Evolutionary conservation across 495 filamentous ascomycete species (phyloP).

Genomic region (Aspergillus diversus): DNA sequence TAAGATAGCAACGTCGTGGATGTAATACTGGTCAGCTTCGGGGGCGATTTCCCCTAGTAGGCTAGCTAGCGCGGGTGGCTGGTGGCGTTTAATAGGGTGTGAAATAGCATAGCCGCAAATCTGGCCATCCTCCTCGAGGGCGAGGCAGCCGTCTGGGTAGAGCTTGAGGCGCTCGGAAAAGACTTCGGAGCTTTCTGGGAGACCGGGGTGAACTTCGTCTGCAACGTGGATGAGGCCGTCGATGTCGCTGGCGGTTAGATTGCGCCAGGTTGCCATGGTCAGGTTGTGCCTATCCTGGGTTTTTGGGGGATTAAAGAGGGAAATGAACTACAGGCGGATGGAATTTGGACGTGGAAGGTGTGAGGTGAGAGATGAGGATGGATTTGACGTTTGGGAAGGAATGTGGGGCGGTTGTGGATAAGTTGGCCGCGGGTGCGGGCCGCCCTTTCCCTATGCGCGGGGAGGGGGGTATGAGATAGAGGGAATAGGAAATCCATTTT

Average conservation of each 20-base stretch:
- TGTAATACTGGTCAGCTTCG: constrained; percentile 15
- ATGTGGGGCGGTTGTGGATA: too few relatives aligned
- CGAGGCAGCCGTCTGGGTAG: constrained; percentile 13
- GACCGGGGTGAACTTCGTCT: constrained; percentile 3
- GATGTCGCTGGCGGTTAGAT: constrained; percentile 11
- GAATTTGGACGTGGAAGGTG: too few relatives aligned
- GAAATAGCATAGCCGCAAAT: constrained; percentile 17
- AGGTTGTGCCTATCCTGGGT: too few relatives aligned
- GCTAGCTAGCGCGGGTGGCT: constrained; percentile 6
- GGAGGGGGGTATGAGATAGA: too few relatives aligned
- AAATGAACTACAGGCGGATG: too few relatives aligned
- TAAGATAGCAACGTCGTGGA: constrained; percentile 19
- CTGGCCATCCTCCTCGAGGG: constrained; percentile 9
- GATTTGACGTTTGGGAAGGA: too few relatives aligned
- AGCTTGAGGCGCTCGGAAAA: constrained; percentile 15
- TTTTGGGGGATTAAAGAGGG: too few relatives aligned
- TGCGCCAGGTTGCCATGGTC: constrained; percentile 11
- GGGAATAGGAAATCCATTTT: too few relatives aligned
- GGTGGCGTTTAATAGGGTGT: constrained; percentile 6
- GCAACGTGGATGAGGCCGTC: constrained; percentile 5
- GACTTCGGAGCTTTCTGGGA: constrained; percentile 14
- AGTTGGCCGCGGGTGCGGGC: too few relatives aligned
- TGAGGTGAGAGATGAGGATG: too few relatives aligned
- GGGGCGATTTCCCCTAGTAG: constrained; percentile 7
- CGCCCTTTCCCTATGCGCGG: too few relatives aligned